A percentile compares a stretch with the other conserved stretches of the same genome.
Conservation (phyloP, 352 stramenopile species). For the Thraustochytrium sp. region DNA sequence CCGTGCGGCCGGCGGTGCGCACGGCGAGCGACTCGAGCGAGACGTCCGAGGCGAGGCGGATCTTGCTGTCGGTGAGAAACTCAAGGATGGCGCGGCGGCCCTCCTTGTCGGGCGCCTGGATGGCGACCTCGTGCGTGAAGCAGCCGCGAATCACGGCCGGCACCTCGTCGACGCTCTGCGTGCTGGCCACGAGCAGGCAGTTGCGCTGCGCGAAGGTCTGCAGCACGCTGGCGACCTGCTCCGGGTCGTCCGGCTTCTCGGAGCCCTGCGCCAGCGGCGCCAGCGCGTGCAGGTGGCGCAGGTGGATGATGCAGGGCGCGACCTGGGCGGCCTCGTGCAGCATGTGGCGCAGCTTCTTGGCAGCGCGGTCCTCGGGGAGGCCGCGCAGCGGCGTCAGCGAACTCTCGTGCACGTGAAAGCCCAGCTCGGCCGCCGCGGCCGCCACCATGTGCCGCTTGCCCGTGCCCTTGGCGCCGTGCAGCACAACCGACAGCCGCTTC, state of each 20-base stretch:
- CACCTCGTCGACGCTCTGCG: background rate
- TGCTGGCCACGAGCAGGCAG: background rate
- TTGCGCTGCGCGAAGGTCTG: conserved; percentile 12
- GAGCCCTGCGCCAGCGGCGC: conserved; percentile 7
- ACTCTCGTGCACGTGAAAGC: conserved; percentile 26
- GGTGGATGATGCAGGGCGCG: background rate
- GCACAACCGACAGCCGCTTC: conserved; percentile 2
- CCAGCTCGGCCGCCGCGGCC: background rate
- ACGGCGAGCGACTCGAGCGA: conserved; percentile 79
- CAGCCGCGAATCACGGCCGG: conserved; percentile 58
- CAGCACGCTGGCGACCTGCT: conserved; percentile 2
- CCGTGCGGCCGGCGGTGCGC: conserved; percentile 89
- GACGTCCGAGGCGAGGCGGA: conserved; percentile 70
- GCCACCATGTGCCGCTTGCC: conserved; percentile 32
- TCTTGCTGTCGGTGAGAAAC: conserved; percentile 64
- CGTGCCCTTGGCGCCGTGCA: conserved; percentile 18
- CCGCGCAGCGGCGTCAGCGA: conserved; percentile 25
- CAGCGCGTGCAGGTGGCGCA: conserved; percentile 29
- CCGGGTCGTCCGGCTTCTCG: conserved; percentile 9
- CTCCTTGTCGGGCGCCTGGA: conserved; percentile 84
- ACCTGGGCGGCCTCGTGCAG: conserved; percentile 7
- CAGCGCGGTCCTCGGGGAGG: conserved; percentile 16
- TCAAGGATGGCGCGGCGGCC: conserved; percentile 85
- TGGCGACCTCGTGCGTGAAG: conserved; percentile 94
- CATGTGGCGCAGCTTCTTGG: conserved; percentile 10